Evolutionary conservation across 225 moss, liverwort and hornwort genomes (phyloP), one percentile per base, ranked within the genome.

Genomic region (Marchantia paleacea): DNA sequence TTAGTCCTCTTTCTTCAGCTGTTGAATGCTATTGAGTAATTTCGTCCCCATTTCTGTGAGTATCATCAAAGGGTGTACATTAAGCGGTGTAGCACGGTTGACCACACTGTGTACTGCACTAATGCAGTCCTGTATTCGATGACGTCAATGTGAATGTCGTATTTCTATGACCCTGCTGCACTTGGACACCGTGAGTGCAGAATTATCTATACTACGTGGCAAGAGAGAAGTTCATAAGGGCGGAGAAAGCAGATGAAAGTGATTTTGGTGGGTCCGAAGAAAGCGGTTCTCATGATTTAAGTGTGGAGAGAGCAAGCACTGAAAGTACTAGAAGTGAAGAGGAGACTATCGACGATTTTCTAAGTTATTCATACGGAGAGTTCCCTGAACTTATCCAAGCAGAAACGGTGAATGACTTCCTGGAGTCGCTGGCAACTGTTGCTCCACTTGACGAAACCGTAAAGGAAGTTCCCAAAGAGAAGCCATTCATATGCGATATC

Each of bases 201-300:
- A 87, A 87, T 53, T 64, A 80, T 6, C 82, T 84, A 3, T 87
- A 84, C 39, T 84, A 84, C 64, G 87, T 87, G 29, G 87, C 87
- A 11, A 82, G 77, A 58, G 87, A 87, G 82, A 87, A 84, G 60
- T 87, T 75, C 72, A 77, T 80, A 69, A 87, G 65, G 74, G 84
- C 76, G 15, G 84, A 84, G 71, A 72, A 82, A 73, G 87, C 60
- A 7, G 81, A 80, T 69, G 84, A 87, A 73, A 87, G 82, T 47
- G 87, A 87, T 47, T 70, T 82, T 51, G 82, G 57, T n/a, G 77
- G 80, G 15, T 84, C 84, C 15, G 87, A 87, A 28, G 87, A 87
- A 55, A 84, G 87, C 48, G 87, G 84, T 67, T 82, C 87, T 22
- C 79, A 84, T 30, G 82, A 82, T 48, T 22, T 77, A 29, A 29